These are phyloP conservation scores for Debaryomyces fabryi DNA, from an alignment of 1,139 yeast species.

Conservation along the genomic window DNA sequence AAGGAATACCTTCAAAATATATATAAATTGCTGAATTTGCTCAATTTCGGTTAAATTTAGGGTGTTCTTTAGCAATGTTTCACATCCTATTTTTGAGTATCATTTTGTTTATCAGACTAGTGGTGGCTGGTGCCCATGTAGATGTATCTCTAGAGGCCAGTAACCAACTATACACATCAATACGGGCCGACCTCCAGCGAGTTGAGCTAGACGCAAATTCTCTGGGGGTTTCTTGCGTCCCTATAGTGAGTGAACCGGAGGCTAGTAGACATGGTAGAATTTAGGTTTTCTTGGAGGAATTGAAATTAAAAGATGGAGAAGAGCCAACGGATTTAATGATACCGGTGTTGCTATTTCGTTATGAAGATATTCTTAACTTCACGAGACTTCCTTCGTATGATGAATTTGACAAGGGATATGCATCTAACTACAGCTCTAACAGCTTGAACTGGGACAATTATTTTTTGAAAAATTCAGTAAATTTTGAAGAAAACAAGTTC, in stretches of 20 bases:
- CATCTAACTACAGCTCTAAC: conserved; percentile 7
- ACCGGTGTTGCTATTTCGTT: conserved; percentile 29
- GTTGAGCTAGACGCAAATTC: too few species aligned
- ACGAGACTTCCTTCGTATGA: conserved; percentile 23
- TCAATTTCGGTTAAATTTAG: too few species aligned
- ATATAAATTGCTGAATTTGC: too few species aligned
- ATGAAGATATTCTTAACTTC: conserved; percentile 26
- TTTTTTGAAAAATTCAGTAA: conserved; percentile 18
- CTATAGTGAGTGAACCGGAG: not conserved
- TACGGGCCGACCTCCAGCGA: too few species aligned
- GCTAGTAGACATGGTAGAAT: conserved; percentile 3
- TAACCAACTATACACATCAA: too few species aligned
- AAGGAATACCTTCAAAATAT: too few species aligned
- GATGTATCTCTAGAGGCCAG: too few species aligned
- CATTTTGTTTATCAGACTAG: too few species aligned
- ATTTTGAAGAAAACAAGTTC: conserved; percentile 13
- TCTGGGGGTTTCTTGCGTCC: not conserved
- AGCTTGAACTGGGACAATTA: conserved; percentile 10
- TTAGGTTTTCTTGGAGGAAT: not conserved
- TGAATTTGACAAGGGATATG: conserved; percentile 14
- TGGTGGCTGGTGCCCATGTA: too few species aligned
- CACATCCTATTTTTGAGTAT: too few species aligned
- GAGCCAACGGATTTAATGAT: conserved; percentile 12
- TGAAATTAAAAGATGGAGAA: not conserved
- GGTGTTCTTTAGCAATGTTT: too few species aligned